Evolutionary conservation across 148 eudicot species (phyloP).

Genomic region (Salicornia ramosissima): DNA sequence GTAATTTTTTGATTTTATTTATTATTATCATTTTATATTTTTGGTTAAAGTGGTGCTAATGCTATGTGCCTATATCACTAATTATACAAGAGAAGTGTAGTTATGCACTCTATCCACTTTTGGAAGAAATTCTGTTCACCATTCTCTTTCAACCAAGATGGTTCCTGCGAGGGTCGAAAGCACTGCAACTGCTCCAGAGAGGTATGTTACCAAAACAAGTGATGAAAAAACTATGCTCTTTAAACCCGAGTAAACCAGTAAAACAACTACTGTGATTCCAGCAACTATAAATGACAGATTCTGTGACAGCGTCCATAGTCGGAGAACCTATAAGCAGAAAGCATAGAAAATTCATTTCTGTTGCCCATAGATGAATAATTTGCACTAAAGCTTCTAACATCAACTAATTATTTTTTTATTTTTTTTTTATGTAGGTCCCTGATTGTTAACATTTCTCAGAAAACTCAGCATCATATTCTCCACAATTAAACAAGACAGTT

Average conservation of each 20-base stretch:
- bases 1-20: no score
- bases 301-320: slow-evolving; percentile 65
- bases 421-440: background rate
- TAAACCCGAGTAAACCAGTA: slow-evolving; percentile 42
- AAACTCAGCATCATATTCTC: background rate
- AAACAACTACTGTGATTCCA: slow-evolving; percentile 59
- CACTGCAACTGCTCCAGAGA: slow-evolving; percentile 78
- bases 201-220: slow-evolving; percentile 49
- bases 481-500: background rate
- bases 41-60: background rate
- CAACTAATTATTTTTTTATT: no score
- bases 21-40: no score
- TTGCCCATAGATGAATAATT: background rate
- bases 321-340: slow-evolving; percentile 52
- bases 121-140: slow-evolving; percentile 35
- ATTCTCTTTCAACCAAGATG: slow-evolving; percentile 92
- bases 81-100: background rate
- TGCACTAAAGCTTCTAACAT: background rate
- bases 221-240: slow-evolving; percentile 35
- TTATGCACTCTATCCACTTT: slow-evolving; percentile 9
- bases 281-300: slow-evolving; percentile 75
- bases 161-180: slow-evolving; percentile 97
- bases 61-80: no score
- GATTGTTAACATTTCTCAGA: background rate
- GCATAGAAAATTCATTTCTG: background rate